phyloP scores from a whole-genome alignment of 768 basidiomycete species.

The Phylloporus sp. region DNA sequence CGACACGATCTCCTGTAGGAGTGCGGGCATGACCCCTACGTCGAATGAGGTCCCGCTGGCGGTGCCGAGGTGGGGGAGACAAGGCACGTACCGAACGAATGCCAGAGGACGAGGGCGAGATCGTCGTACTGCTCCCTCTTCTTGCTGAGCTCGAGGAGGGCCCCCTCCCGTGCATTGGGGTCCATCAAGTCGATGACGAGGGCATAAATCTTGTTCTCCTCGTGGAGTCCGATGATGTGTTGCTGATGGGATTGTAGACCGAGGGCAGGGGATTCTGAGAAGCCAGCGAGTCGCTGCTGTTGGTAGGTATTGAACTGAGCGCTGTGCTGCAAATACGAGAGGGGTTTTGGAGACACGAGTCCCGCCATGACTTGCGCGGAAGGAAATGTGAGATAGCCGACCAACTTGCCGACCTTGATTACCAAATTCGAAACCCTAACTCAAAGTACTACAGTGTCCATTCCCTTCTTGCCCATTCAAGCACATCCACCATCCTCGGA shows the following conservation, averaged over 20 bases:
- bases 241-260: conserved; percentile 50
- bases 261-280: conserved; percentile 62
- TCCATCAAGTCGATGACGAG: conserved; percentile 87
- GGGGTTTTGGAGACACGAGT: conserved; percentile 56
- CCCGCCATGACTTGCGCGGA: conserved; percentile 46
- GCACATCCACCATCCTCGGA: conserved; percentile 29
- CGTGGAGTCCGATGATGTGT: conserved; percentile 48
- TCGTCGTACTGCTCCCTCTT: conserved; percentile 99
- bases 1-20: conserved; percentile 96
- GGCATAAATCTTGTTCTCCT: conserved; percentile 82
- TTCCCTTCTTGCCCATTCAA: conserved; percentile 27
- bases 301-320: conserved; percentile 57
- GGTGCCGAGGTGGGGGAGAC: background rate
- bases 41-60: background rate
- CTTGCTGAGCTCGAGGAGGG: conserved; percentile 94
- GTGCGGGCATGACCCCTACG: conserved; percentile 93
- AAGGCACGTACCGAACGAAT: conserved; percentile 82
- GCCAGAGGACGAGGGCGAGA: conserved; percentile 95
- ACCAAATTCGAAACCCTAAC: conserved; percentile 29
- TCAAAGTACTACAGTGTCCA: conserved; percentile 5
- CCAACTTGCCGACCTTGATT: conserved; percentile 8
- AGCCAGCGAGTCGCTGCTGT: conserved; percentile 36
- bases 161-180: conserved; percentile 77
- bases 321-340: conserved; percentile 61
- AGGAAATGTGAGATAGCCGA: conserved; percentile 12